Conservation (phyloP, 805 yeast species). For the baker's yeast (Saccharomyces cerevisiae) region DNA sequence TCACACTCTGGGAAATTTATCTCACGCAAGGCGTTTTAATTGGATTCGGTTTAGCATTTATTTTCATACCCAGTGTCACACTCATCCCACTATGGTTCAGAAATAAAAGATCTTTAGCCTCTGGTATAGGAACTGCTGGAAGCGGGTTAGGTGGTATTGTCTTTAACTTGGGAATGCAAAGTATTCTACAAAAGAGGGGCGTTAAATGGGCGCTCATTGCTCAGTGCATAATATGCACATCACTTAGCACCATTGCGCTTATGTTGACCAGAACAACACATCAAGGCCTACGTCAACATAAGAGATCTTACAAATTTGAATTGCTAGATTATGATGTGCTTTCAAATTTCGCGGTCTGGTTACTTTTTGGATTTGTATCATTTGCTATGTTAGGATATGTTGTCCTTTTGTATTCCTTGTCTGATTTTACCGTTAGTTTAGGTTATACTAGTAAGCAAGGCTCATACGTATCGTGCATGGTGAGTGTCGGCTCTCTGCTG, state of each 20-base stretch:
- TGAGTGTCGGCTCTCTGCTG: constrained; percentile 45
- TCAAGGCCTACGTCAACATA: constrained; percentile 3
- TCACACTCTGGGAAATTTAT: constrained; percentile 47
- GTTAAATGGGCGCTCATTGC: constrained; percentile 32
- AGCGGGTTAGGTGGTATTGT: constrained; percentile 39
- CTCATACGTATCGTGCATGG: constrained; percentile 51
- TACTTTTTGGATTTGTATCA: constrained; percentile 34
- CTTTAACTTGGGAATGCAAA: constrained; percentile 33
- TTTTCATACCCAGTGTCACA: constrained; percentile 40
- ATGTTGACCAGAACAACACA: constrained; percentile 34
- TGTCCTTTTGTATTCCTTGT: constrained; percentile 47
- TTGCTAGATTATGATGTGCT: constrained; percentile 38
- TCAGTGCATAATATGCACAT: constrained; percentile 32
- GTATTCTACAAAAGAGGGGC: constrained; percentile 26
- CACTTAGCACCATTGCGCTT: constrained; percentile 26
- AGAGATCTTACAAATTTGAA: constrained; percentile 16
- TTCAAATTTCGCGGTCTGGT: constrained; percentile 36
- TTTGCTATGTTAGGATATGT: constrained; percentile 55
- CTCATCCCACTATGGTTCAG: constrained; percentile 52
- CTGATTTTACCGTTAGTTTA: constrained; percentile 50
- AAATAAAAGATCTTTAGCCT: constrained; percentile 37
- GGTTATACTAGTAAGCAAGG: constrained; percentile 52
- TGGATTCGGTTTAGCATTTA: constrained; percentile 44
- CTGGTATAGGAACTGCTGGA: constrained; percentile 34
- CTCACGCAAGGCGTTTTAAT: constrained; percentile 50